Base-by-base conservation (phyloP, 2,329 filamentous ascomycete species). In the Aspergillus thermomutatus region DNA sequence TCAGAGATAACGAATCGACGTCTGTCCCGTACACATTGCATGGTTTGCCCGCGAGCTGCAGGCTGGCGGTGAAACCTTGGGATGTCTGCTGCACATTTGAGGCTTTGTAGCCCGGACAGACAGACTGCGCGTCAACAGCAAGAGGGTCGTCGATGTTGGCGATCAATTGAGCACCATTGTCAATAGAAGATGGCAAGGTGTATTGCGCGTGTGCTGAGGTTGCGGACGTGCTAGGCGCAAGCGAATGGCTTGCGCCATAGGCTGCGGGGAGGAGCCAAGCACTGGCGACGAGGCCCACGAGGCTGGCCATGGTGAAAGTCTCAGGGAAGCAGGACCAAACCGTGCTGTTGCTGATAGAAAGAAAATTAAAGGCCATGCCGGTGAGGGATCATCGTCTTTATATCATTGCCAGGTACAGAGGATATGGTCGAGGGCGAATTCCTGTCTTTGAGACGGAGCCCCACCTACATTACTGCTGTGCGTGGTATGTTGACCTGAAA, bases 11-110 rank as follows among this genome's bases (percentile, higher is more conserved):
- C 4, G 81, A 77, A 25, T 86, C 80, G 27, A 95, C 77, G 68
- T 95, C 91, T 7, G 81, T 87, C 0, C 91, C 91, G 61, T 93
- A 95, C 23, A 85, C 83, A 71, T 93, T 89, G 77, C 91, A 86
- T 28, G 82, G 69, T 23, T 75, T 62, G 3, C 83, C 84, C 40
- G 82, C 82, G 53, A 86, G 68, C 0, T 65, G 74, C 63, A 86
- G 66, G 4, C 73, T 77, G 7, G 83, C 84, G 2, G 75, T 80
- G 52, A 86, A 74, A 3, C 83, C 83, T 57, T 71, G 67, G 3
- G 71, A 63, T 11, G 73, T 78, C 25, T 78, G 70, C 45, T 77
- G 63, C 10, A 86, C 75, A 58, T 79, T 72, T 2, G 76, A 80
- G 2, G 82, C 83, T 53, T 70, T 82, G 67, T 86, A 87, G 0